Percentiles rank a stretch among this genome's conserved stretches.
Evolutionary conservation across 2,329 filamentous ascomycete species (phyloP).

Genomic region (Diaporthe citriasiana): DNA sequence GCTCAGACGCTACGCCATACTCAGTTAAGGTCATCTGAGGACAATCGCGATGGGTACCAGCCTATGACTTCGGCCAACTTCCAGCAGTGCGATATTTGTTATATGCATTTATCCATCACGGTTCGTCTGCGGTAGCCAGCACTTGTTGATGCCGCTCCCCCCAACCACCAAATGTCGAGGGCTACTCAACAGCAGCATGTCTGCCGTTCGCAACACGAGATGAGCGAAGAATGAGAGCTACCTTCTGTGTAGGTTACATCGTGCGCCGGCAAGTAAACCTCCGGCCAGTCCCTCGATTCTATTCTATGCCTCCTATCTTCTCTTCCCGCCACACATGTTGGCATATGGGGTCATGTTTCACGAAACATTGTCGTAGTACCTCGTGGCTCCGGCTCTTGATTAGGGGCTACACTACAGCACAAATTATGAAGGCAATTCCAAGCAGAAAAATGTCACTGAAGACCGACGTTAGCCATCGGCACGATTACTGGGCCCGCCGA

Average conservation of each 20-base stretch:
- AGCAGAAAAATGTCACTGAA: constrained; percentile 11
- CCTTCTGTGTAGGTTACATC: constrained; percentile 30
- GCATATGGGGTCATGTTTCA: not conserved
- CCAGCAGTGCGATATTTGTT: constrained; percentile 24
- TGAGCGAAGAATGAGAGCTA: not conserved
- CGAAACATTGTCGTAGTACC: not conserved
- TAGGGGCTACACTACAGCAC: not conserved
- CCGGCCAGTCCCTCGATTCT: not conserved
- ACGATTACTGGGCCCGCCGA: constrained; percentile 24
- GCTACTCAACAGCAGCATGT: constrained; percentile 2
- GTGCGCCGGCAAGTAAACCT: constrained; percentile 17
- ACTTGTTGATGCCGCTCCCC: not conserved
- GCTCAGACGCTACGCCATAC: constrained; percentile 25
- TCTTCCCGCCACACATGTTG: not conserved
- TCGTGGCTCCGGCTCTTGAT: not conserved
- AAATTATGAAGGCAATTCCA: not conserved
- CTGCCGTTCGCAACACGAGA: not conserved
- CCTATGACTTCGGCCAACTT: constrained; percentile 38
- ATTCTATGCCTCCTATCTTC: not conserved
- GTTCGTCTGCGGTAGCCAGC: constrained; percentile 1
- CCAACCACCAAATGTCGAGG: constrained; percentile 10
- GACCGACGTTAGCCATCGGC: constrained; percentile 27
- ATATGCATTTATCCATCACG: constrained; percentile 33
- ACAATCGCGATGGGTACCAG: constrained; percentile 30
- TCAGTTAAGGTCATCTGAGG: constrained; percentile 32